phyloP scores from a whole-genome alignment of 1,284 basidiomycete species.

The Cutaneotrichosporon sp. region DNA sequence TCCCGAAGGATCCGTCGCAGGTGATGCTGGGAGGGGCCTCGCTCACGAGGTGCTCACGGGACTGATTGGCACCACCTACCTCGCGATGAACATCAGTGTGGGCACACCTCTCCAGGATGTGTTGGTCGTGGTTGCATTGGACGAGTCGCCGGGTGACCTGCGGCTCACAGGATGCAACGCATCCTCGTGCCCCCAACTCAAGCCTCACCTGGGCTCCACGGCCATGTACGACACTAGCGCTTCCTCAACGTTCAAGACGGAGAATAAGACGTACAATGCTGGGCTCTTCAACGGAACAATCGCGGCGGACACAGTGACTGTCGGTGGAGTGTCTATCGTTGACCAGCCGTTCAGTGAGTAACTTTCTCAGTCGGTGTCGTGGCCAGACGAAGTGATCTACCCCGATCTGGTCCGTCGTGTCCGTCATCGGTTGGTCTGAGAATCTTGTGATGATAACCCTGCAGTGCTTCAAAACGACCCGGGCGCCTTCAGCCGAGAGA shows the following conservation, averaged over 20 bases:
- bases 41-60: not conserved
- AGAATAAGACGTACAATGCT: not conserved
- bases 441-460: too few relatives aligned
- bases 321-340: not conserved
- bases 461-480: not conserved
- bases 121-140: not conserved
- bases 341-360: slow-evolving; percentile 1
- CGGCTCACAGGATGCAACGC: not conserved
- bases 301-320: not conserved
- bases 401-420: too few relatives aligned
- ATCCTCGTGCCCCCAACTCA: not conserved
- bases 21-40: too few relatives aligned
- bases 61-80: not conserved
- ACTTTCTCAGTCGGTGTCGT: too few relatives aligned
- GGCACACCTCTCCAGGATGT: not conserved
- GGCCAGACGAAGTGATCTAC: too few relatives aligned
- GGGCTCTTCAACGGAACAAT: not conserved
- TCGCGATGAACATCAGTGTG: not conserved
- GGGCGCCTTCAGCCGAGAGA: not conserved
- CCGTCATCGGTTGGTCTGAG: too few relatives aligned
- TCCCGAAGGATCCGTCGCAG: too few relatives aligned
- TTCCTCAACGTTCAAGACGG: not conserved
- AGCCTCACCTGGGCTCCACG: too few relatives aligned
- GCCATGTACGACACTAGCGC: not conserved
- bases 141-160: not conserved